Conservation (phyloP, 129 eudicot genomes). For the Lonicera japonica region DNA sequence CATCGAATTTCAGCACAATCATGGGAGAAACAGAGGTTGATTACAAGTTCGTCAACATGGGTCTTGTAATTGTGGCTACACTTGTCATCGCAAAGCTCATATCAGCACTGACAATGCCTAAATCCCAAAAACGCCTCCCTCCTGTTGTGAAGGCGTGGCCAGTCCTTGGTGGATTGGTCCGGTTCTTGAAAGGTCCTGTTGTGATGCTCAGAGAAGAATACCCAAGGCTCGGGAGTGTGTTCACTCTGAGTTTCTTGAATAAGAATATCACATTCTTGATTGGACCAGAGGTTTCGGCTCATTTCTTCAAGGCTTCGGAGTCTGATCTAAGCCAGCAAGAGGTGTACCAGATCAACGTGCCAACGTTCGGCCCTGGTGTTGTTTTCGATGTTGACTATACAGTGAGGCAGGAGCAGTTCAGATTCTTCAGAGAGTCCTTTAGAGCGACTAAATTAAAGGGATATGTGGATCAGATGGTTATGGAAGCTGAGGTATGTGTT, state of each 20-base stretch:
- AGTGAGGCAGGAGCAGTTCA: constrained; percentile 81
- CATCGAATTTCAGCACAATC: no score
- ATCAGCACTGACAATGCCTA: constrained; percentile 40
- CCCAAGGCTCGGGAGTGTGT: constrained; percentile 87
- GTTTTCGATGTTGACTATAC: constrained; percentile 91
- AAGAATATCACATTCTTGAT: constrained; percentile 78
- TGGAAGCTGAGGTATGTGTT: constrained; percentile 62
- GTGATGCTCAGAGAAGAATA: constrained; percentile 69
- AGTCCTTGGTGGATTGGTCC: constrained; percentile 64
- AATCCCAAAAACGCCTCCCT: constrained; percentile 60
- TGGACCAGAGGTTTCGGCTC: constrained; percentile 93
- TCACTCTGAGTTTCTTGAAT: constrained; percentile 59
- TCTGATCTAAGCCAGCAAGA: constrained; percentile 95
- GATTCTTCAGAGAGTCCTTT: constrained; percentile 88
- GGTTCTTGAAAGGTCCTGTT: constrained; percentile 75
- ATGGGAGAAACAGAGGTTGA: constrained; percentile 1
- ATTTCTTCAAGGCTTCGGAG: constrained; percentile 89
- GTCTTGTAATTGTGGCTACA: constrained; percentile 57
- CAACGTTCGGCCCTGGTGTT: constrained; percentile 95
- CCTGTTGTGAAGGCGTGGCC: constrained; percentile 67
- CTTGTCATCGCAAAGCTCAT: constrained; percentile 59
- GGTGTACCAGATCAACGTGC: constrained; percentile 91
- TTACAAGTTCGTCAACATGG: constrained; percentile 46
- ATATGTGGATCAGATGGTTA: constrained; percentile 86
- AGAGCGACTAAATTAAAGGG: constrained; percentile 60